A percentile compares a stretch with the other conserved stretches of the same genome.
These are phyloP conservation scores for Priceomyces medius DNA, from an alignment of 805 yeast species.

Conservation along the genomic window DNA sequence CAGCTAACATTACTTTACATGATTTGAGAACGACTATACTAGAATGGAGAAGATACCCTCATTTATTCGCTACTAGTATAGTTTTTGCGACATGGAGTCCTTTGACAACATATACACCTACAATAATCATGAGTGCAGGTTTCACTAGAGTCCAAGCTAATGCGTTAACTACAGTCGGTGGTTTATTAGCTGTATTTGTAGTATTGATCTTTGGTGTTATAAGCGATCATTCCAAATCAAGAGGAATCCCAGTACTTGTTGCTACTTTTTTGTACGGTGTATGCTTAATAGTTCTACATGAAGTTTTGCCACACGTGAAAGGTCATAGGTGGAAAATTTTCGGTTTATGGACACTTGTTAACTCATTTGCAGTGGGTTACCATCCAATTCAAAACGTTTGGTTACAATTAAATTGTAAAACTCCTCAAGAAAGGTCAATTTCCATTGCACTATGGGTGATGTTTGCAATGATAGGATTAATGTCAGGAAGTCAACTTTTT, in stretches of 20 bases:
- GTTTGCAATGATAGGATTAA: conserved; percentile 7
- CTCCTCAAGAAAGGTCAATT: conserved; percentile 6
- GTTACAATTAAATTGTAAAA: conserved; percentile 5
- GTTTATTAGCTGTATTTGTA: conserved; percentile 1
- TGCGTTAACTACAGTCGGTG: conserved; percentile 5
- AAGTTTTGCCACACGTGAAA: conserved; percentile 1
- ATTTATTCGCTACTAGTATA: conserved; percentile 4
- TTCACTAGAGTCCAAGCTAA: conserved; percentile 5
- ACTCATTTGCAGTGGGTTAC: conserved; percentile 5
- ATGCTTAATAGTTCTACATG: conserved; percentile 2
- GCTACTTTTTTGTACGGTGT: conserved; percentile 4
- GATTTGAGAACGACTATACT: neutral
- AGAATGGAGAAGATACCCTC: conserved; percentile 6
- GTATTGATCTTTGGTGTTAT: conserved; percentile 4
- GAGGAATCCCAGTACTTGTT: conserved; percentile 4
- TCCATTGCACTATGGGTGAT: conserved; percentile 6
- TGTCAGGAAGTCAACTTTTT: conserved; percentile 6
- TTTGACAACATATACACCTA: conserved; percentile 5
- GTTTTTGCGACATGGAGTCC: conserved; percentile 8
- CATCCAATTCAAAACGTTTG: conserved; percentile 6
- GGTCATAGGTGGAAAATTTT: conserved; percentile 4
- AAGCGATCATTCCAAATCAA: conserved; percentile 4
- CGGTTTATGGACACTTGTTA: conserved; percentile 5
- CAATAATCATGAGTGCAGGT: conserved; percentile 2
- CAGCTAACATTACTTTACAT: neutral